Base-by-base conservation (phyloP, 2,329 filamentous ascomycete species). In the Fulvia fulva region DNA sequence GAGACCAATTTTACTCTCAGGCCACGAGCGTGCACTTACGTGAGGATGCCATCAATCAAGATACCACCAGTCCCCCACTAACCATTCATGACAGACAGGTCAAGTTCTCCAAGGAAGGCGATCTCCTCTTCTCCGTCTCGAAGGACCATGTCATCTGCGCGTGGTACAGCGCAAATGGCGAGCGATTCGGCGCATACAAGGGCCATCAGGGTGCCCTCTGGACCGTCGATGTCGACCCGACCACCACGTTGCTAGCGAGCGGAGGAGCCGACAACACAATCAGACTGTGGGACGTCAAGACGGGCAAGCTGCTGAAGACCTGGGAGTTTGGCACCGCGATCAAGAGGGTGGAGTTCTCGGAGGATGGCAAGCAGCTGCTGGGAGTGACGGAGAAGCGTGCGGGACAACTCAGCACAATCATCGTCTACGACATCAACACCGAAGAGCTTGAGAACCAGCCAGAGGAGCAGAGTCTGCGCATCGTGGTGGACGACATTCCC, bases 371-470 rank as follows among this genome's bases (percentile, higher is more conserved):
- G 72, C 86, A 90, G 79, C 82, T 99, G 70, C 81, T 99, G 65
- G 93, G 91, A 64, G 92, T 99, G 64, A 99, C 94, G 55, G 94
- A 99, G 82, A 96, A 97, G 88, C 91, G 94, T 71, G 96, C 96
- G 86, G 94, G 94, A 67, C 93, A 91, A 78, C 83, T 97, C 66
- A 91, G 90, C 73, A 96, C 92, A 68, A 97, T 99, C 71, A 87
- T 93, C 63, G 91, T 97, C 64, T 84, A 95, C 73, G 90, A 96
- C 75, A 89, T 99, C 82, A 87, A 86, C 76, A 85, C 87, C 66
- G 91, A 96, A 73, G 83, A 89, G 64, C 81, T 92, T 64, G 90
- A 87, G 63, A 85, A 90, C 75, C 94, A 99, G 82, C 85, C 81
- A 67, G 86, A 91, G 70, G 92, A 97, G 80, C 89, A 87, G 71